A percentile compares a stretch with the other conserved stretches of the same genome.
Conservation (phyloP, 257 asterid genomes). For the Asclepias syriaca region DNA sequence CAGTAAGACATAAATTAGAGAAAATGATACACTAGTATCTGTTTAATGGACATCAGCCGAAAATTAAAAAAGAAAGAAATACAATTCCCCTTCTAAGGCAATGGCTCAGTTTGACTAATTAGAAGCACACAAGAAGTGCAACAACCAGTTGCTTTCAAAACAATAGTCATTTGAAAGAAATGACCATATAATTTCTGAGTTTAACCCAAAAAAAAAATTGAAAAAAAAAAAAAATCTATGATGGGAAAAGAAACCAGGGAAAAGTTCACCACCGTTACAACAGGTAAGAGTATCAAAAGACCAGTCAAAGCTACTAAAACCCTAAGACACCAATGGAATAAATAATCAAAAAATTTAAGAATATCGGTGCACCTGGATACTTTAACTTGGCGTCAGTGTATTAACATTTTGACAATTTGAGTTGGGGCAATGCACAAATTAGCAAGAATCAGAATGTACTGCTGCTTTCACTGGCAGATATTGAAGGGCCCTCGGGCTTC, state of each 20-base stretch:
- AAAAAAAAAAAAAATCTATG: slow-evolving; percentile 9
- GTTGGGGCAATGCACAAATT: slow-evolving; percentile 7
- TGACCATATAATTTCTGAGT: slow-evolving; percentile 11
- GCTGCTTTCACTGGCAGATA: slow-evolving; percentile 68
- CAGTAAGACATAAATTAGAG: neutral
- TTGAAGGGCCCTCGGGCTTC: slow-evolving; percentile 62
- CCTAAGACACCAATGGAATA: slow-evolving; percentile 29
- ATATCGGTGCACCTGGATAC: slow-evolving; percentile 30
- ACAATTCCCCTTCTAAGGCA: slow-evolving; percentile 3
- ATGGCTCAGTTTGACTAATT: slow-evolving; percentile 1
- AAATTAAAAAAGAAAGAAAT: slow-evolving; percentile 2
- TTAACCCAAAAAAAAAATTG: slow-evolving; percentile 11
- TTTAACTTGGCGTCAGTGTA: slow-evolving; percentile 51
- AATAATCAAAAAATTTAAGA: slow-evolving; percentile 36
- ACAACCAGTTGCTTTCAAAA: slow-evolving; percentile 4
- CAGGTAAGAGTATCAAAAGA: neutral
- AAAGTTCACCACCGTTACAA: slow-evolving; percentile 9
- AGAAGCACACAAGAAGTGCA: slow-evolving; percentile 28
- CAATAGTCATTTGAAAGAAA: slow-evolving; percentile 4
- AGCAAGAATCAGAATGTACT: slow-evolving; percentile 23
- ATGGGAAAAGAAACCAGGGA: slow-evolving; percentile 5
- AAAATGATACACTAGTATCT: neutral
- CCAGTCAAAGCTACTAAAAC: slow-evolving; percentile 20
- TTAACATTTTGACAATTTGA: slow-evolving; percentile 47
- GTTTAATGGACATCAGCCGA: slow-evolving; percentile 2